These are phyloP conservation scores for Xerocomellus amylosporus DNA, from an alignment of 768 basidiomycete genomes.

Conservation along the genomic window DNA sequence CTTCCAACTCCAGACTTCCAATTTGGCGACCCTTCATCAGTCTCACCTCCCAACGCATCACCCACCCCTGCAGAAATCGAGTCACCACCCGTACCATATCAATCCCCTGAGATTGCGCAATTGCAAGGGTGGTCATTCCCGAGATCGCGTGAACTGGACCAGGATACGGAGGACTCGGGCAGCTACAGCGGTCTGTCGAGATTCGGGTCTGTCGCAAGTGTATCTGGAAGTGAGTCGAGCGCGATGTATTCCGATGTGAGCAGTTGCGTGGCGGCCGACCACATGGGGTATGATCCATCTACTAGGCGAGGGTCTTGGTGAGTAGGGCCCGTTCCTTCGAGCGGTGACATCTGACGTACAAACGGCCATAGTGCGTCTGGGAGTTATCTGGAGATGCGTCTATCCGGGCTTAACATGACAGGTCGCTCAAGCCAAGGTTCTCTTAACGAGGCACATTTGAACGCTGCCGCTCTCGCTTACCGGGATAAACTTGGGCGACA, in stretches of 20 bases:
- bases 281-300: conserved; percentile 32
- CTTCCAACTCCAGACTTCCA: conserved; percentile 61
- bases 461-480: conserved; percentile 19
- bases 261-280: conserved; percentile 34
- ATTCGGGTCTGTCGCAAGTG: conserved; percentile 60
- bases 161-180: conserved; percentile 51
- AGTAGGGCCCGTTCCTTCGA: conserved; percentile 10
- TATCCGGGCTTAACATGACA: conserved; percentile 33
- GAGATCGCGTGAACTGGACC: conserved; percentile 39
- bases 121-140: conserved; percentile 44
- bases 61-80: conserved; percentile 47
- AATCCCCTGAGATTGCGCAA: conserved; percentile 46
- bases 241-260: conserved; percentile 47
- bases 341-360: conserved; percentile 26
- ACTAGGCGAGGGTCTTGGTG: conserved; percentile 34
- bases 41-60: conserved; percentile 44
- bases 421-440: conserved; percentile 33
- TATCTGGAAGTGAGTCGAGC: conserved; percentile 60
- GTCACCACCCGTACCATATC: conserved; percentile 19
- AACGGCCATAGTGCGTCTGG: conserved; percentile 29
- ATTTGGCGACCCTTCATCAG: conserved; percentile 57
- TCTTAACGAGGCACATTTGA: conserved; percentile 30
- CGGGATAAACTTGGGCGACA: conserved; percentile 26
- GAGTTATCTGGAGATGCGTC: conserved; percentile 26
- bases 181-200: conserved; percentile 48